phyloP scores from a whole-genome alignment of 208 protist genomes.

The Wallacemonas sp. region DNA sequence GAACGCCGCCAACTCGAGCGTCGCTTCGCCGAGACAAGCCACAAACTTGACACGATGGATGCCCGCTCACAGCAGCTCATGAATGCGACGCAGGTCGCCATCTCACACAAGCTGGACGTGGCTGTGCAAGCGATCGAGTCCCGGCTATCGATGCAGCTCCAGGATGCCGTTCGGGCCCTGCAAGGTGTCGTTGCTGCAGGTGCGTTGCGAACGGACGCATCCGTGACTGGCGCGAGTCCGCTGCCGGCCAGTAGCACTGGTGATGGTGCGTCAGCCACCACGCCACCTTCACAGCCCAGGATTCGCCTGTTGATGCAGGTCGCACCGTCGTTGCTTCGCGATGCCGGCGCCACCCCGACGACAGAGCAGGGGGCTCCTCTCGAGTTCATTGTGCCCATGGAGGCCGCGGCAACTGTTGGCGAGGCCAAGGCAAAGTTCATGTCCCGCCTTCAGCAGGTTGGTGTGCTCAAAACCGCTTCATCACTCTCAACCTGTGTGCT shows the following conservation, averaged over 20 bases:
- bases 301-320: conserved; percentile 5
- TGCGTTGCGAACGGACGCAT: no score
- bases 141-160: conserved; percentile 2
- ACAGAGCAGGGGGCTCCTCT: background rate
- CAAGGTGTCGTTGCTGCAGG: background rate
- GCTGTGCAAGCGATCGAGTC: conserved; percentile 9
- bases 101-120: background rate
- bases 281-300: background rate
- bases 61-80: conserved; percentile 1
- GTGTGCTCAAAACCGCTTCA: background rate
- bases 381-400: conserved; percentile 24
- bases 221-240: no score
- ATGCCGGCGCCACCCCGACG: background rate
- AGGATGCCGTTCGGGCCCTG: conserved; percentile 1
- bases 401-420: conserved; percentile 14
- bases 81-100: background rate
- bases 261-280: background rate
- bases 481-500: background rate
- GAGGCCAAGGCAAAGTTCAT: conserved; percentile 23
- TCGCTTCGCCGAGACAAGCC: conserved; percentile 26
- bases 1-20: conserved; percentile 31
- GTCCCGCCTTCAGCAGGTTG: conserved; percentile 11
- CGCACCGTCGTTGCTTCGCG: background rate
- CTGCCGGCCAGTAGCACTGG: no score
- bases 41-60: conserved; percentile 19